Conservation (phyloP, 73 alveolate species). For the Paramecium sexaurelia region DNA sequence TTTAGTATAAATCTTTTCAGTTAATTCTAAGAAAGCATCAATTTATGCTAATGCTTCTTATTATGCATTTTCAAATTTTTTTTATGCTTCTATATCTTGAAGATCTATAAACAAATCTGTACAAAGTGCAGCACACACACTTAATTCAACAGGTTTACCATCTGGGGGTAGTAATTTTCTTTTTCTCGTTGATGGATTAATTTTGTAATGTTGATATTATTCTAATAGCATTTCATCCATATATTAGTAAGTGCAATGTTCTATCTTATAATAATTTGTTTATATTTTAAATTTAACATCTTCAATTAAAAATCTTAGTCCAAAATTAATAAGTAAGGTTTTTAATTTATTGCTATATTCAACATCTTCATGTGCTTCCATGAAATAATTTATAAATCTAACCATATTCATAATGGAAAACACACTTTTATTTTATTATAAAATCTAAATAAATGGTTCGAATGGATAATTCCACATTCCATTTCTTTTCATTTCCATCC, state of each 20-base stretch:
- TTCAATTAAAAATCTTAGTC: not conserved
- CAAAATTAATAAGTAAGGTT: not conserved
- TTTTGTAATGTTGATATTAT: not conserved
- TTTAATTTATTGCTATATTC: conserved; percentile 12
- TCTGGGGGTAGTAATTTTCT: conserved; percentile 48
- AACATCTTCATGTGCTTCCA: conserved; percentile 35
- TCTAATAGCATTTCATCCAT: conserved; percentile 39
- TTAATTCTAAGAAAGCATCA: conserved; percentile 49
- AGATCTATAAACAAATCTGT: conserved; percentile 5
- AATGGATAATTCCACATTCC: conserved; percentile 38
- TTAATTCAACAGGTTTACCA: conserved; percentile 56
- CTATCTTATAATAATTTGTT: not conserved
- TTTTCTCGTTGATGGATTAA: not conserved
- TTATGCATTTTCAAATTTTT: not conserved
- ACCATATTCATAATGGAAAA: not conserved
- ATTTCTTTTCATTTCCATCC: conserved; percentile 40
- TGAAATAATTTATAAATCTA: conserved; percentile 44
- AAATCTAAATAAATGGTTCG: conserved; percentile 7
- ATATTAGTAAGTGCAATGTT: conserved; percentile 22
- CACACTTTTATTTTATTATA: not conserved
- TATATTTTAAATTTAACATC: conserved; percentile 27
- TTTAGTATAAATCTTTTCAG: not conserved
- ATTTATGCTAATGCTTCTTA: not conserved
- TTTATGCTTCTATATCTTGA: not conserved
- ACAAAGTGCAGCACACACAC: conserved; percentile 32